These are phyloP conservation scores for Conoideocrella luteorostrata DNA, from an alignment of 2,329 filamentous ascomycete genomes.

Conservation along the genomic window DNA sequence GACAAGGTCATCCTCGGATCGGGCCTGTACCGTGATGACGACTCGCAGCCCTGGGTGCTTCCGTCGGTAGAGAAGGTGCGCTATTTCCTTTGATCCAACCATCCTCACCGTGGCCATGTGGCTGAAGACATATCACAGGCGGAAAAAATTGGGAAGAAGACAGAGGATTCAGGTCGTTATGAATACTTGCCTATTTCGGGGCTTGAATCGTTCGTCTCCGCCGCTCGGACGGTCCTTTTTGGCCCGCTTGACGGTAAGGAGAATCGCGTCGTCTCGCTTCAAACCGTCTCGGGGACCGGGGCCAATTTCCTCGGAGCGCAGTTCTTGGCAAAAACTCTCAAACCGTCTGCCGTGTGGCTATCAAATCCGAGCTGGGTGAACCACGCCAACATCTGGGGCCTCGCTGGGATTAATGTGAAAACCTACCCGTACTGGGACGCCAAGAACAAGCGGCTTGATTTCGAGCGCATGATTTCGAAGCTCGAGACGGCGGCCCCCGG, in stretches of 20 bases:
- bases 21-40: conserved; percentile 6
- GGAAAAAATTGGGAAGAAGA: too few species aligned
- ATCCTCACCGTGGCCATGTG: too few species aligned
- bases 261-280: conserved; percentile 21
- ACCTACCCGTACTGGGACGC: too few species aligned
- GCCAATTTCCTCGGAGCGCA: conserved; percentile 25
- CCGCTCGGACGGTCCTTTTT: conserved; percentile 22
- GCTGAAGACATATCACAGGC: too few species aligned
- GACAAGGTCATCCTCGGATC: conserved; percentile 8
- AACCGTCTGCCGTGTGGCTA: too few species aligned
- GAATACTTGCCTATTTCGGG: conserved; percentile 91
- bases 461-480: too few species aligned
- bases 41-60: conserved; percentile 6
- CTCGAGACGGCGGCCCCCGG: too few species aligned
- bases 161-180: conserved; percentile 44
- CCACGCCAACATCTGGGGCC: too few species aligned
- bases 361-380: too few species aligned
- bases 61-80: conserved; percentile 2
- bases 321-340: too few species aligned
- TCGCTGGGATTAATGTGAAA: too few species aligned
- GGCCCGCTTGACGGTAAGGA: conserved; percentile 1
- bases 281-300: conserved; percentile 30
- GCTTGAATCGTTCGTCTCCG: conserved; percentile 48
- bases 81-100: conserved; percentile 26
- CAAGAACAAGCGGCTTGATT: too few species aligned